Base-by-base conservation (phyloP, 2,329 filamentous ascomycete species). In the Fusarium irregulare region DNA sequence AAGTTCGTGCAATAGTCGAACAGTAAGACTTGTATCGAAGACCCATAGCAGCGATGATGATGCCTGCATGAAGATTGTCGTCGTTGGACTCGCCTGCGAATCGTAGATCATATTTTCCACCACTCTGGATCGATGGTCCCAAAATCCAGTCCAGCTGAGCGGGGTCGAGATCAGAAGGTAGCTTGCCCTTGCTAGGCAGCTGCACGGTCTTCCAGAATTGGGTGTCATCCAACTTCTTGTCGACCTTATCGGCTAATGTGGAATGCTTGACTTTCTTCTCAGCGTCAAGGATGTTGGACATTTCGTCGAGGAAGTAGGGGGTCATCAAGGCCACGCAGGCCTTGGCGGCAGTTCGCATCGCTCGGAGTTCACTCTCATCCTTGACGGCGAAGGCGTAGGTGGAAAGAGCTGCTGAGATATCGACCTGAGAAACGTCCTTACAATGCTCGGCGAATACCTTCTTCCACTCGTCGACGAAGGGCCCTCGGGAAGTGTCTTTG, bases 241-340 rank as follows among this genome's bases (percentile, higher is more conserved):
- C 90, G 32, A 99, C 92, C 80, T 94, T 96, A 75, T 93, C 90
- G n/a, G 93, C 90, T 10, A 99, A 87, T 4, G 87, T 87, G 71
- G 91, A 93, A 81, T 99, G 96, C 69, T 94, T 96, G 78, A 98
- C 93, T 78, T 97, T 97, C 85, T 97, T 98, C 80, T 98, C 97
- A 73, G 94, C 92, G 77, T 99, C 96, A 64, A 99, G 89, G 55
- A 98, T 92, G 74, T 92, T 92, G 53, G 95, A 97, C 94, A 99
- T 98, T 79, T 98, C 94, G 78, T 99, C 96, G 71, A 99, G 91
- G 79, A 98, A 98, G 81, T 96, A 99, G 64, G 95, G 93, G 53
- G 93, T 93, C 91, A 98, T 97, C 64, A 98, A 85, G 62, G 94
- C 94, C 71, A 97, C 95, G 74, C 94, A 98, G 48, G 96, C 95